A percentile compares a stretch with the other conserved stretches of the same genome.
Evolutionary conservation across 1,284 basidiomycete species (phyloP).

Genomic region (Melanopsichium pennsylvanicum): DNA sequence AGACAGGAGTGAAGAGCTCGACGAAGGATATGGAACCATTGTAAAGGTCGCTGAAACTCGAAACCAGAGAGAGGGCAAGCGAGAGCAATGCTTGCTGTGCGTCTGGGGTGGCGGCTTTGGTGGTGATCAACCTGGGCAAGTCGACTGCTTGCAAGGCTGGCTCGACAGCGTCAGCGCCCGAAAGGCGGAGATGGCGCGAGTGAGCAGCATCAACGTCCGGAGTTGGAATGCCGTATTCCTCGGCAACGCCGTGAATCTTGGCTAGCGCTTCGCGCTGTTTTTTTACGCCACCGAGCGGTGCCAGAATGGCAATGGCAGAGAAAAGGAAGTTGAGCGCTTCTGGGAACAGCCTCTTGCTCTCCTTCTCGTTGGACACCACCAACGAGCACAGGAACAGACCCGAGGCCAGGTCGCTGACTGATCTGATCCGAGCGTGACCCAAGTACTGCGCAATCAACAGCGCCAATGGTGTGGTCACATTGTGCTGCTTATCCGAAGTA

Average conservation of each 20-base stretch:
- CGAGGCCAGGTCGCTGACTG: slow-evolving; percentile 77
- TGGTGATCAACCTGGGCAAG: slow-evolving; percentile 26
- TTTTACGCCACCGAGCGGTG: slow-evolving; percentile 66
- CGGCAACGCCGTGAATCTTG: slow-evolving; percentile 44
- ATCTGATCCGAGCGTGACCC: slow-evolving; percentile 80
- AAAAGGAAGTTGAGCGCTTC: slow-evolving; percentile 86
- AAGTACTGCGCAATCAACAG: slow-evolving; percentile 92
- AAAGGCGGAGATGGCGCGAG: slow-evolving; percentile 30
- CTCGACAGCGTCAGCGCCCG: slow-evolving; percentile 8
- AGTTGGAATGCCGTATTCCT: slow-evolving; percentile 60
- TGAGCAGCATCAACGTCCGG: slow-evolving; percentile 54
- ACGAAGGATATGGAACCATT: slow-evolving; percentile 52
- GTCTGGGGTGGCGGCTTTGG: slow-evolving; percentile 1
- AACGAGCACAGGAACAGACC: slow-evolving; percentile 89
- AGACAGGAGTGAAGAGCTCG: slow-evolving; percentile 60
- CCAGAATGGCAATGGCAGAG: slow-evolving; percentile 76
- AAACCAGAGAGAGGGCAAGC: slow-evolving; percentile 34
- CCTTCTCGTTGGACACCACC: slow-evolving; percentile 76
- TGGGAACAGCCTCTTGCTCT: slow-evolving; percentile 87
- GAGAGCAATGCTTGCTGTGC: slow-evolving; percentile 26
- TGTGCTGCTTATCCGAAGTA: slow-evolving; percentile 91
- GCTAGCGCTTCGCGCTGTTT: slow-evolving; percentile 23
- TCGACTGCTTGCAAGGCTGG: slow-evolving; percentile 13
- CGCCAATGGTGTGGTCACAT: slow-evolving; percentile 84
- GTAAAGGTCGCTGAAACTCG: slow-evolving; percentile 55